Evolutionary conservation across 768 basidiomycete species (phyloP), one percentile per base, ranked within the genome.

Genomic region (Piloderma croceum): DNA sequence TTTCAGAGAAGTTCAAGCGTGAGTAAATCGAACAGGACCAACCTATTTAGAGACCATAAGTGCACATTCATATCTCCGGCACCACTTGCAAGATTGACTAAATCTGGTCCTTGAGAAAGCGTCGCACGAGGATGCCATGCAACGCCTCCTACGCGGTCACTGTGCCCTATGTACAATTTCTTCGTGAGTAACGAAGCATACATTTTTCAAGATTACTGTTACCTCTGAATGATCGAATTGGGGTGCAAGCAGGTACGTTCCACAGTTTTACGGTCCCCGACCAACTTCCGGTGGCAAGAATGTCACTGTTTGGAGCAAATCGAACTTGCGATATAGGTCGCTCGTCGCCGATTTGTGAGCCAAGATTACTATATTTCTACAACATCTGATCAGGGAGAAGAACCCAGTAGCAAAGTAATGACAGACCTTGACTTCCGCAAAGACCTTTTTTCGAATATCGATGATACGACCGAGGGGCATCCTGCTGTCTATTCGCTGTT

Each of bases 81-180:
- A 27, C 92, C 90, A 45, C 90, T 94, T 3, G 79, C 93, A 37
- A 99, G 70, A 59, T 96, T 97, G 11, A 89, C 83, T 1, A 71
- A 39, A 46, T 77, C 67, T 57, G 76, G 63, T 39, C 70, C 58
- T 59, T 83, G 78, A 36, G 81, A 60, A 11, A 93, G 54, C 1
- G 93, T 96, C 13, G 94, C 93, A 53, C 81, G 69, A 1, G 96
- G 96, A 68, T 99, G 93, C 96, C 96, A 99, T 27, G 93, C 92
- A 33, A 97, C 83, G 15, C 96, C 96, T 36, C 96, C 91, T 21
- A 98, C 82, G 38, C 86, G 81, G 55, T 98, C 94, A 25, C 70
- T 76, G 53, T 97, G 93, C 6, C 89, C 90, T 90, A 48, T 5
- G 15, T 38, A 31, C 31, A 36, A 9, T 24, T 39, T 32, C 39